These are phyloP conservation scores for Cercospora zeae-maydis DNA, from an alignment of 2,329 filamentous ascomycete species.

Conservation along the genomic window DNA sequence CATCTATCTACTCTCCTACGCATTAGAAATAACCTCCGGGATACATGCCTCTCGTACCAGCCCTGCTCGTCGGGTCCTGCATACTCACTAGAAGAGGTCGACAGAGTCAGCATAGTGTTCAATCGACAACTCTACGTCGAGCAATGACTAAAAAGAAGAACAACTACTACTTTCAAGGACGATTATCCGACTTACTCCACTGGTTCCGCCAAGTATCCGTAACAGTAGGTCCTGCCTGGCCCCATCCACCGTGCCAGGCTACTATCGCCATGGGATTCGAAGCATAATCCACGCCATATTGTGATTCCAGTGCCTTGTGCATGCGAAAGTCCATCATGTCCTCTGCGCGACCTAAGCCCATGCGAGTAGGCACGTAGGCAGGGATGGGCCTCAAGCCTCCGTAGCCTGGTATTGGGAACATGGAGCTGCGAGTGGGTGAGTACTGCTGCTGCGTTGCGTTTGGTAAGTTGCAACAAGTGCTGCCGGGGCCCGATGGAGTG, in stretches of 20 bases:
- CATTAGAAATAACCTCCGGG: constrained; percentile 5
- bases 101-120: not conserved
- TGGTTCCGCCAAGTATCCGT: not conserved
- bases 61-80: constrained; percentile 6
- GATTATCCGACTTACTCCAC: not conserved
- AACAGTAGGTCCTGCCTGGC: not conserved
- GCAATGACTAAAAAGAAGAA: not conserved
- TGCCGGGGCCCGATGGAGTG: not conserved
- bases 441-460: not conserved
- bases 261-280: not conserved
- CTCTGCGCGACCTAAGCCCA: not conserved
- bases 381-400: not conserved
- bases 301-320: not conserved
- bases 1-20: not conserved
- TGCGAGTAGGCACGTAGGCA: not conserved
- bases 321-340: constrained; percentile 6
- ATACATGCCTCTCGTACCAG: constrained; percentile 7
- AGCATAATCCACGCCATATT: not conserved
- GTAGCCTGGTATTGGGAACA: not conserved
- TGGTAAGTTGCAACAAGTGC: not conserved
- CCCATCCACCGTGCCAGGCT: constrained; percentile 6
- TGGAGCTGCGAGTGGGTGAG: not conserved
- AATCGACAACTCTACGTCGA: not conserved
- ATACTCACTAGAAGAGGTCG: constrained; percentile 3
- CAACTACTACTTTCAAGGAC: not conserved